These are phyloP conservation scores for Myxozyma monticola DNA, from an alignment of 805 yeast species.

Conservation along the genomic window DNA sequence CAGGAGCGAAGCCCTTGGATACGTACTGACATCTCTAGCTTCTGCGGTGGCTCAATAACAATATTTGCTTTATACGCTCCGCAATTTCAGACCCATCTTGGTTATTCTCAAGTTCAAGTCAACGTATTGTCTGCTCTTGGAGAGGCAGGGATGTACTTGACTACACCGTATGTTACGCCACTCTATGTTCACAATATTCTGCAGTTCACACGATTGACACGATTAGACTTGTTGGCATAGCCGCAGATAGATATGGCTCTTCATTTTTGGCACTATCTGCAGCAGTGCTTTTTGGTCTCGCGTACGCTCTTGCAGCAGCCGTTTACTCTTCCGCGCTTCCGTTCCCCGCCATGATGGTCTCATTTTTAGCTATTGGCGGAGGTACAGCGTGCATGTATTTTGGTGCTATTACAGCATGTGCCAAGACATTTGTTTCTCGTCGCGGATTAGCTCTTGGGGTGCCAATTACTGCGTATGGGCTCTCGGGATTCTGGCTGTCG, in stretches of 20 bases:
- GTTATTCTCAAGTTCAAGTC: conserved; percentile 63
- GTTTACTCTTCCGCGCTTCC: conserved; percentile 20
- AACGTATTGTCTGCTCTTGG: conserved; percentile 74
- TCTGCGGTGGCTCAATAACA: conserved; percentile 78
- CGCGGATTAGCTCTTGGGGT: conserved; percentile 81
- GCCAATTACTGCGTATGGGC: conserved; percentile 86
- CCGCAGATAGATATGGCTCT: conserved; percentile 32
- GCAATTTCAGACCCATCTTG: conserved; percentile 58
- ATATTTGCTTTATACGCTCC: conserved; percentile 79
- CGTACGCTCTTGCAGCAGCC: conserved; percentile 31
- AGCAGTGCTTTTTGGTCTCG: conserved; percentile 24
- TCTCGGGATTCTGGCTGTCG: conserved; percentile 74
- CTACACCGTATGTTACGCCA: conserved; percentile 57
- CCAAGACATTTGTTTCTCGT: conserved; percentile 37
- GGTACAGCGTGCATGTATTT: conserved; percentile 44
- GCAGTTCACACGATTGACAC: background rate
- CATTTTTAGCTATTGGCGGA: conserved; percentile 41
- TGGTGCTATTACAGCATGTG: conserved; percentile 35
- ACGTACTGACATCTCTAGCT: too few species aligned
- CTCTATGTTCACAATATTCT: background rate
- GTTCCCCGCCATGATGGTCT: conserved; percentile 32
- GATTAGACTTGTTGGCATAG: conserved; percentile 26
- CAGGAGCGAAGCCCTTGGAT: too few species aligned
- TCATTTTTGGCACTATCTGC: conserved; percentile 26
- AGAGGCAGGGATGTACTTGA: conserved; percentile 78